phyloP scores from a whole-genome alignment of 345 rosid species.

The Kernera saxatilis region DNA sequence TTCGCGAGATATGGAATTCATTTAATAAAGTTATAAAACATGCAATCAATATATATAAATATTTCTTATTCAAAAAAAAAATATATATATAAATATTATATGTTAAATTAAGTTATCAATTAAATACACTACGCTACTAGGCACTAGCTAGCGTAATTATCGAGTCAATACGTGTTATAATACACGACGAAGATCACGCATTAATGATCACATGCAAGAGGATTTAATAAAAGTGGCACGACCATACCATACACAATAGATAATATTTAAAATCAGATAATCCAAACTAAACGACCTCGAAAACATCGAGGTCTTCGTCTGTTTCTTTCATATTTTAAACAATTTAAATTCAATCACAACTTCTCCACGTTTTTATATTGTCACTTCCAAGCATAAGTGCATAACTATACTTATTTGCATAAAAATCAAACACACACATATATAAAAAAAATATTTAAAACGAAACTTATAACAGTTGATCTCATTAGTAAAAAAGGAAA shows the following conservation, averaged over 20 bases:
- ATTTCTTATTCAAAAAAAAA: no score
- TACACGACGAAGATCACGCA: constrained; percentile 14
- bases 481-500: not conserved
- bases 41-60: no score
- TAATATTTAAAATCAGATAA: constrained; percentile 17
- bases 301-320: constrained; percentile 22
- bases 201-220: constrained; percentile 28
- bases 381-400: not conserved
- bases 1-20: not conserved
- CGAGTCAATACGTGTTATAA: constrained; percentile 13
- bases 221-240: constrained; percentile 13
- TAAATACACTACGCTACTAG: not conserved
- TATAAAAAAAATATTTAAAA: not conserved
- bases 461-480: not conserved
- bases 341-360: constrained; percentile 15
- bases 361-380: constrained; percentile 25
- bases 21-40: not conserved
- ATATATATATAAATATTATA: no score
- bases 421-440: not conserved
- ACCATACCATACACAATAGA: constrained; percentile 23
- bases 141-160: not conserved
- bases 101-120: not conserved
- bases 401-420: not conserved
- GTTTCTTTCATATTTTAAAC: constrained; percentile 17
- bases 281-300: constrained; percentile 24